phyloP scores from a whole-genome alignment of 2,329 filamentous ascomycete genomes.

The Thermoascus crustaceus region DNA sequence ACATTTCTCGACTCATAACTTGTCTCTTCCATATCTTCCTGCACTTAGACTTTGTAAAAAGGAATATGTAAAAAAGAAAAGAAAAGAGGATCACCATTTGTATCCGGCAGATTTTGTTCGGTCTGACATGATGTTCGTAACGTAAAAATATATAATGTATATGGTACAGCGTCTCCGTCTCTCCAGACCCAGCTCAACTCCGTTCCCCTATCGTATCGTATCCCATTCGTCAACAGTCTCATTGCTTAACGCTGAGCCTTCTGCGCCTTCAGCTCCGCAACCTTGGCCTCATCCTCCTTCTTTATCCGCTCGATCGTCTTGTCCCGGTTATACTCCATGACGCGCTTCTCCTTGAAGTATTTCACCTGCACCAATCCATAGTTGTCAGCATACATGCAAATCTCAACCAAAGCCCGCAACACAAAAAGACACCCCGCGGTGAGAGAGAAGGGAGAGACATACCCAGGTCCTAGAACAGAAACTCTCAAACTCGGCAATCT shows the following conservation, averaged over 20 bases:
- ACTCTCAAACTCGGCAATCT: constrained; percentile 63
- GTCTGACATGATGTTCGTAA: constrained; percentile 1
- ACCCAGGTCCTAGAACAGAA: constrained; percentile 91
- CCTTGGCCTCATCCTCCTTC: constrained; percentile 60
- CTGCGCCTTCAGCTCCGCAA: constrained; percentile 40
- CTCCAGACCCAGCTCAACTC: constrained; percentile 2
- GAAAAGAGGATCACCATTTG: too few relatives aligned
- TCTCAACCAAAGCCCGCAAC: constrained; percentile 3
- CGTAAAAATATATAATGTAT: constrained; percentile 1
- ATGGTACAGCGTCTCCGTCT: constrained; percentile 9
- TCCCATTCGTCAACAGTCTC: constrained; percentile 17
- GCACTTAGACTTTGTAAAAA: too few relatives aligned
- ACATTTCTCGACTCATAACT: too few relatives aligned
- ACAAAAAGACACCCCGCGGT: neutral
- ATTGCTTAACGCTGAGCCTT: constrained; percentile 32
- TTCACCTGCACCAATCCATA: constrained; percentile 56
- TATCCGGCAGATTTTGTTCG: too few relatives aligned
- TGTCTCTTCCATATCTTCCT: too few relatives aligned
- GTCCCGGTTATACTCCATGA: constrained; percentile 84
- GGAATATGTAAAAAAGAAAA: too few relatives aligned
- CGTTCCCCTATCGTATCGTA: constrained; percentile 1
- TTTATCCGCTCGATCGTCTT: constrained; percentile 67
- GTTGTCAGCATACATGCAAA: constrained; percentile 8
- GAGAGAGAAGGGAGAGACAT: constrained; percentile 28
- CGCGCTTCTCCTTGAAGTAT: constrained; percentile 95